A percentile compares a stretch with the other conserved stretches of the same genome.
phyloP scores from a whole-genome alignment of 1,139 yeast species.

The Martiniozyma asiatica region DNA sequence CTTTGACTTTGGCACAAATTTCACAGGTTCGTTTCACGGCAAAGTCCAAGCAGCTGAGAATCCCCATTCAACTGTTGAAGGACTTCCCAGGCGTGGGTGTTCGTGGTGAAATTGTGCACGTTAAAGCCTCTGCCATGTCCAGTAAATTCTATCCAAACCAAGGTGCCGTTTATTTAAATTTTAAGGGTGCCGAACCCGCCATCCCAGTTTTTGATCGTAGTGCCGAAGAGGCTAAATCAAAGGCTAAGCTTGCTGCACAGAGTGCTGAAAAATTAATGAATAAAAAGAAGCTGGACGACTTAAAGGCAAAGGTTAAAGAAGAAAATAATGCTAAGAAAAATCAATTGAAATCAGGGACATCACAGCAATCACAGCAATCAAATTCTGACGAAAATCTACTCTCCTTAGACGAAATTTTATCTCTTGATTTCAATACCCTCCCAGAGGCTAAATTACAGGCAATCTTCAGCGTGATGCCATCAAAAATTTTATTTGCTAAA shows the following conservation, averaged over 20 bases:
- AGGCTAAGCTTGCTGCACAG: constrained; percentile 5
- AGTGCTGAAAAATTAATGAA: not conserved
- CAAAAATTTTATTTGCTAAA: constrained; percentile 15
- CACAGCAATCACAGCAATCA: too few species aligned
- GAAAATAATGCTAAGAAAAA: too few species aligned
- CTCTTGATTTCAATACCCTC: constrained; percentile 15
- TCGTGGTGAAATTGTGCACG: constrained; percentile 61
- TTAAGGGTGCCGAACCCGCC: constrained; percentile 37
- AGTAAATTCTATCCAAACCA: constrained; percentile 58
- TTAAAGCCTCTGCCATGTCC: constrained; percentile 77
- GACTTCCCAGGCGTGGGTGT: constrained; percentile 54
- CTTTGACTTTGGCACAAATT: constrained; percentile 8
- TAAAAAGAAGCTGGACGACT: constrained; percentile 1
- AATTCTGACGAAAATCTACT: constrained; percentile 9
- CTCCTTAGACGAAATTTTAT: constrained; percentile 18
- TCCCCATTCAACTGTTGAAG: constrained; percentile 59
- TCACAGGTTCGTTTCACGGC: constrained; percentile 21
- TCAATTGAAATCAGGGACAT: constrained; percentile 3
- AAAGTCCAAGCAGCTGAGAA: constrained; percentile 28
- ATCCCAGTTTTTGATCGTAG: constrained; percentile 40
- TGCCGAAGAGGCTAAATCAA: constrained; percentile 11
- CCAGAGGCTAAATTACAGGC: constrained; percentile 12
- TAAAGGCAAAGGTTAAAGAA: constrained; percentile 1
- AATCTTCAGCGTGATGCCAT: constrained; percentile 16
- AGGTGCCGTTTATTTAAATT: constrained; percentile 40